These are phyloP conservation scores for Blastomyces gilchristii DNA, from an alignment of 2,329 filamentous ascomycete genomes.

Conservation along the genomic window DNA sequence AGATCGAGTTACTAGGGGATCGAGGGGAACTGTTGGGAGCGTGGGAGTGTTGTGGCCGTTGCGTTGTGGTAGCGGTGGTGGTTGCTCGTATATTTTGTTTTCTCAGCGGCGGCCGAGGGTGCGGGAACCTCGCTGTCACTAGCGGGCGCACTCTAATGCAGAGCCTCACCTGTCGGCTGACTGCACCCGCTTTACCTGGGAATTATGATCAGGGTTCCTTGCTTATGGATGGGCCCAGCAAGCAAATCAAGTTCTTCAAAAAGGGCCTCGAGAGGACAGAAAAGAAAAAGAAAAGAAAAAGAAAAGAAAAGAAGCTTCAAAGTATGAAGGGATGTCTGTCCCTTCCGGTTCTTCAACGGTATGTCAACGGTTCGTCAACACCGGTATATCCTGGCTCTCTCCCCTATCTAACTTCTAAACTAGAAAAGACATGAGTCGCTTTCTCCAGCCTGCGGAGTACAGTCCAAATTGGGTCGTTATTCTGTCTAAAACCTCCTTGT, in stretches of 20 bases:
- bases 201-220: background rate
- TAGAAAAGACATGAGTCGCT: background rate
- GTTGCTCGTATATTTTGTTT: background rate
- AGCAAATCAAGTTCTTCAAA: background rate
- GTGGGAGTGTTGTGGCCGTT: background rate
- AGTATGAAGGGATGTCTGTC: background rate
- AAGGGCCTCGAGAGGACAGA: background rate
- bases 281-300: background rate
- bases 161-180: conserved; percentile 11
- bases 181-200: background rate
- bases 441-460: background rate
- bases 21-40: background rate
- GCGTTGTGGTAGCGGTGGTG: background rate
- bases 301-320: background rate
- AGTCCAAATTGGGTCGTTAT: background rate
- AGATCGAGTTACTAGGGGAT: background rate
- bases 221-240: background rate
- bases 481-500: background rate
- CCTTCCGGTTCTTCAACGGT: background rate
- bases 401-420: background rate
- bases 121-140: background rate
- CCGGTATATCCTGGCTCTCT: background rate
- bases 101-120: background rate
- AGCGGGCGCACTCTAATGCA: conserved; percentile 8
- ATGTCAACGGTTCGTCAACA: background rate